A percentile compares a stretch with the other conserved stretches of the same genome.
These are phyloP conservation scores for Penicillium sp. DNA, from an alignment of 2,329 filamentous ascomycete genomes.

Conservation along the genomic window DNA sequence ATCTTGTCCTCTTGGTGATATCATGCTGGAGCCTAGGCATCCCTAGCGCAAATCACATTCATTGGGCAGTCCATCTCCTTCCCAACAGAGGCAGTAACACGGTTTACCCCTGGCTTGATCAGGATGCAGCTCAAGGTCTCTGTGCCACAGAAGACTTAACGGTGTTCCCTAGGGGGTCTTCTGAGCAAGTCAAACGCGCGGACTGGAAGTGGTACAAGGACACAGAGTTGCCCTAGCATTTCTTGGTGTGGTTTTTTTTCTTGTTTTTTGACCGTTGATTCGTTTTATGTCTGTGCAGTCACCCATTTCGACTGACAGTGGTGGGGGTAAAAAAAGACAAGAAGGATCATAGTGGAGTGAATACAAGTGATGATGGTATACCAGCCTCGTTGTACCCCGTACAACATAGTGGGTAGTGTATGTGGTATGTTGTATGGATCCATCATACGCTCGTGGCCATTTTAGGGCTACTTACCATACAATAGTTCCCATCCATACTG, in stretches of 20 bases:
- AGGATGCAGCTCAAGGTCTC: constrained; percentile 9
- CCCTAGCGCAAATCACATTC: background rate
- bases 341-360: constrained; percentile 1
- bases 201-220: constrained; percentile 1
- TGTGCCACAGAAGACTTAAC: constrained; percentile 4
- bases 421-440: background rate
- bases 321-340: background rate
- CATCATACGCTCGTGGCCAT: background rate
- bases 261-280: constrained; percentile 14
- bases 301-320: background rate
- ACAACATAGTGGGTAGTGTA: constrained; percentile 6
- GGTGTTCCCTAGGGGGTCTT: background rate
- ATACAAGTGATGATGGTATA: background rate
- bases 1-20: too few relatives aligned
- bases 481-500: constrained; percentile 17
- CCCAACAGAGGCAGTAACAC: constrained; percentile 1
- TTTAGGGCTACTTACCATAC: constrained; percentile 20
- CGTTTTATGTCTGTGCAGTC: constrained; percentile 2
- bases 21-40: too few relatives aligned
- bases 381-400: background rate
- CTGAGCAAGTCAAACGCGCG: constrained; percentile 3
- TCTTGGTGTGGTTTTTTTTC: background rate
- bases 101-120: constrained; percentile 11
- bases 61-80: background rate
- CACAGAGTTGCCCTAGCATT: constrained; percentile 5